phyloP scores from a whole-genome alignment of 352 stramenopile species.

The Globisporangium okanoganense region DNA sequence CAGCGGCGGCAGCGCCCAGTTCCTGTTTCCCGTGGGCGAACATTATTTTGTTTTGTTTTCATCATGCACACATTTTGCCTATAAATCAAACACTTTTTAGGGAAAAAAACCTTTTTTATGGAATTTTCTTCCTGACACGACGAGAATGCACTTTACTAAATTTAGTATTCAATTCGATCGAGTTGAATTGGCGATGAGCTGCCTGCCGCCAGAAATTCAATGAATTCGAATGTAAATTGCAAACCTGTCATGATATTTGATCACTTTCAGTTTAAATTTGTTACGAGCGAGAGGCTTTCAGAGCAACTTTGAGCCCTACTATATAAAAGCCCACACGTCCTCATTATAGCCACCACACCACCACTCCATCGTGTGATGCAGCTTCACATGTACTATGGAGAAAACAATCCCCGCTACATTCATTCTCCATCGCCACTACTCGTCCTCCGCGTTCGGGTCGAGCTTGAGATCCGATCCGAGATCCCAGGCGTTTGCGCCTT shows the following conservation, averaged over 20 bases:
- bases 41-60: no score
- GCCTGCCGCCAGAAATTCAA: no score
- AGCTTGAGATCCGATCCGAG: conserved; percentile 39
- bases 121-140: no score
- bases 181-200: no score
- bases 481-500: conserved; percentile 60
- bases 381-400: not conserved
- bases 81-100: no score
- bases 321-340: not conserved
- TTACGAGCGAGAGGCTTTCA: not conserved
- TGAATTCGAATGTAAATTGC: no score
- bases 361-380: not conserved
- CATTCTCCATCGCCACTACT: not conserved
- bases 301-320: not conserved
- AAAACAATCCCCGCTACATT: not conserved
- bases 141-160: no score
- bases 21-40: conserved; percentile 1
- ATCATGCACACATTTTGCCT: no score
- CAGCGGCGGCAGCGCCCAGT: not conserved
- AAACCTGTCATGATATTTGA: no score
- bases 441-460: conserved; percentile 10
- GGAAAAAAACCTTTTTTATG: no score
- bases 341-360: not conserved
- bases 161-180: no score
- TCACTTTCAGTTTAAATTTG: not conserved